Base-by-base conservation (phyloP, 2,329 filamentous ascomycete species). In the Aspergillus sp. region DNA sequence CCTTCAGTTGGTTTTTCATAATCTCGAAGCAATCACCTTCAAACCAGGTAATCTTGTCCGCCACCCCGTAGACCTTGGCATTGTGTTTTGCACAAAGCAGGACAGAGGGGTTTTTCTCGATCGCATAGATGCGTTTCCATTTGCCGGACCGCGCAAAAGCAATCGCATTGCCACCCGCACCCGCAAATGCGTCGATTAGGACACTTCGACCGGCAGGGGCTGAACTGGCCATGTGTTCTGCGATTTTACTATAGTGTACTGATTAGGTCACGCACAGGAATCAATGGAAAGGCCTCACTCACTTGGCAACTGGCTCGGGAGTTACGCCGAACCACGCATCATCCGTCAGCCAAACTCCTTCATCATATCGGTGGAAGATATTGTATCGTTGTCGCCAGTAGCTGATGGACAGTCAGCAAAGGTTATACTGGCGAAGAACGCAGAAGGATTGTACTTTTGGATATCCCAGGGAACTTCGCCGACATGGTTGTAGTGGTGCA, bases 311-410 rank as follows among this genome's bases (percentile, higher is more conserved):
- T 4, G 89, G 88, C 71, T 99, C 93, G 13, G 94, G 92, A 0
- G 95, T 99, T 6, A 97, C 92, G 50, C 92, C 94, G 70, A 94
- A 99, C 94, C 94, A 99, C 49, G 91, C 88, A 73, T 93, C 88
- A 69, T 96, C 87, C 0, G 95, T 99, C 80, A 99, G 85, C 78
- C 86, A 88, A 60, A 99, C 82, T 50, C 91, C 93, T 53, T 92
- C 82, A 68, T 97, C 88, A 68, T 97, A 99, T 62, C 81, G 82
- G 14, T 87, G 87, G 74, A 96, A 99, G 59, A 99, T 89, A 48
- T 86, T 87, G 70, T 94, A 87, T 54, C 94, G 84, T 66, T 97
- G 92, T 14, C 87, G 81, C 84, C 90, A 99, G 73, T 99, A 99
- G 70, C 91, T 95, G 52, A 10, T 38, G 40, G 47, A 17, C 34